These are phyloP conservation scores for Suhomyces bribrorum DNA, from an alignment of 1,139 yeast species.

Conservation along the genomic window DNA sequence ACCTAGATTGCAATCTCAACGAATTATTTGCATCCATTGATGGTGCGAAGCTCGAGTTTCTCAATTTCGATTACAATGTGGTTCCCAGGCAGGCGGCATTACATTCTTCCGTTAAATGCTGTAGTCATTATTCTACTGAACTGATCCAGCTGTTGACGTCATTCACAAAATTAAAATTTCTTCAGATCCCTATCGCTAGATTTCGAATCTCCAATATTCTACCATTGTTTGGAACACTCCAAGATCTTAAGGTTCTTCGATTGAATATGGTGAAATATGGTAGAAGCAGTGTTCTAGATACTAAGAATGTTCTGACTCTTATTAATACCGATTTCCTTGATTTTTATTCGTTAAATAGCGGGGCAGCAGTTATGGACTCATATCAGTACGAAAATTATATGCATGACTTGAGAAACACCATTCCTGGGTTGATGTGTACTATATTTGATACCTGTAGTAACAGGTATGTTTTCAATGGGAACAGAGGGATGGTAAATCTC, in stretches of 20 bases:
- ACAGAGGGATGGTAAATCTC: not conserved
- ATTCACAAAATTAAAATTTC: constrained; percentile 13
- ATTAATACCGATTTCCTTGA: constrained; percentile 9
- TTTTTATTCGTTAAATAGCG: constrained; percentile 6
- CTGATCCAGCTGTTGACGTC: not conserved
- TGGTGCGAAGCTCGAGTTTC: constrained; percentile 8
- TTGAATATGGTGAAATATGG: constrained; percentile 8
- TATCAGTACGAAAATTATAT: constrained; percentile 14
- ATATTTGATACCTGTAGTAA: constrained; percentile 7
- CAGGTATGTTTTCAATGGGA: constrained; percentile 8
- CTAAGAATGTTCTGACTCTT: constrained; percentile 7
- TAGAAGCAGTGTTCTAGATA: not conserved
- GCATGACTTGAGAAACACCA: constrained; percentile 8
- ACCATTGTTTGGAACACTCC: constrained; percentile 4
- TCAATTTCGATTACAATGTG: constrained; percentile 14
- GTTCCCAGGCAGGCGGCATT: not conserved
- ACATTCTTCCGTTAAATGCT: not conserved
- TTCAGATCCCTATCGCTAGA: constrained; percentile 11
- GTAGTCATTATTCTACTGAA: constrained; percentile 6
- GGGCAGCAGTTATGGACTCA: not conserved
- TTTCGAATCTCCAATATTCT: constrained; percentile 8
- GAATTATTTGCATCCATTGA: constrained; percentile 11
- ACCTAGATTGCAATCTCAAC: constrained; percentile 15
- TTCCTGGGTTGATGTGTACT: constrained; percentile 3
- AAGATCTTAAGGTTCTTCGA: not conserved